Conservation (phyloP, 2,329 filamentous ascomycete genomes). For the Coniella vitis region DNA sequence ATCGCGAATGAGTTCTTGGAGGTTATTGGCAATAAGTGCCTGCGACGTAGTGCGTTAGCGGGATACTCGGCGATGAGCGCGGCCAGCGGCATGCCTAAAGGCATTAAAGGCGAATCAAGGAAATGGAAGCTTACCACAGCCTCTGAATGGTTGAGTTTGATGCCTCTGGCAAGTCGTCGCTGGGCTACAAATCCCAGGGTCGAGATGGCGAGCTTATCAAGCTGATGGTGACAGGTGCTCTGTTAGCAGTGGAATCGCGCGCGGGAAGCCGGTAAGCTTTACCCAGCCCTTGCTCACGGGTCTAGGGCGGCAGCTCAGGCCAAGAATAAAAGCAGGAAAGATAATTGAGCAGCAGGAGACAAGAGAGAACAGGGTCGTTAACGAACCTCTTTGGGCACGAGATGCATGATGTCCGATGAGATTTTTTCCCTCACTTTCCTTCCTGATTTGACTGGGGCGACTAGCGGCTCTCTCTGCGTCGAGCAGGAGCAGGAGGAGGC, state of each 20-base stretch:
- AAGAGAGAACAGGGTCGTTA: constrained; percentile 5
- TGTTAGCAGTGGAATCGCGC: constrained; percentile 6
- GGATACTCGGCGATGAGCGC: neutral
- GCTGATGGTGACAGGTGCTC: constrained; percentile 40
- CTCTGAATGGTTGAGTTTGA: constrained; percentile 85
- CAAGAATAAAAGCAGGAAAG: neutral
- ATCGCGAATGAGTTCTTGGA: constrained; percentile 97
- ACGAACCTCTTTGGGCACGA: constrained; percentile 30
- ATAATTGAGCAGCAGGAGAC: too few relatives aligned
- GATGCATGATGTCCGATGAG: constrained; percentile 26
- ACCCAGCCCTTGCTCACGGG: neutral
- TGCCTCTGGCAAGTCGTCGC: constrained; percentile 76
- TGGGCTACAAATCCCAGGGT: constrained; percentile 85
- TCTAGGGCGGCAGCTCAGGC: neutral
- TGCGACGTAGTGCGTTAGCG: neutral
- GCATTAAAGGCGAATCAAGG: neutral
- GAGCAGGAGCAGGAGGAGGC: too few relatives aligned
- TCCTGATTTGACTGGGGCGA: too few relatives aligned
- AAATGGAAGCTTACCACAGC: constrained; percentile 53
- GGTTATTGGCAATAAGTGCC: constrained; percentile 78
- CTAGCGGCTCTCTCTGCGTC: too few relatives aligned
- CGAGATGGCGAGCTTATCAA: constrained; percentile 93
- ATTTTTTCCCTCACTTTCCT: neutral
- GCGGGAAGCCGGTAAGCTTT: neutral
- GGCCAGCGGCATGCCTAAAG: neutral